Base-by-base conservation (phyloP, 2,329 filamentous ascomycete species). In the Colletotrichum plurivorum region DNA sequence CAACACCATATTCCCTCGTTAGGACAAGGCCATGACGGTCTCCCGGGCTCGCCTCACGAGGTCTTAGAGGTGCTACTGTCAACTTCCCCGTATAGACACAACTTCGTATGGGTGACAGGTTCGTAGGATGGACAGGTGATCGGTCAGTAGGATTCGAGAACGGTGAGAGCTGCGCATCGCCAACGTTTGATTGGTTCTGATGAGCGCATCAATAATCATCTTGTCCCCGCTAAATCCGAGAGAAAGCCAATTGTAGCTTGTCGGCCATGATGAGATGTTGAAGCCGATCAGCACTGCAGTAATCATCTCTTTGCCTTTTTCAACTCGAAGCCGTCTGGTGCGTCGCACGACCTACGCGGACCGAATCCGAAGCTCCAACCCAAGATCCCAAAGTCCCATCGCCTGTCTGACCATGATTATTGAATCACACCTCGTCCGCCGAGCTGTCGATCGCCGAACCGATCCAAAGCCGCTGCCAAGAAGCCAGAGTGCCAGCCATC, bases 381-480 rank as follows among this genome's bases (percentile, higher is more conserved):
- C 31, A 36, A 10, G 3, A 36, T 36, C 31, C 53, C 53, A 36
- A 56, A 56, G 36, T 56, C 20, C 53, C 31, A 56, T 56, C 36
- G 13, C 53, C 31, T 20, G 52, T 36, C 36, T 36, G n/a, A 15
- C 41, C 15, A 13, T 43, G 16, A 15, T n/a, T 43, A 15, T n/a
- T 13, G 16, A 43, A 43, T 7, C 4, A 15, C 41, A n/a, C 13
- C 41, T 43, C 16, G 41, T 43, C 41, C 31, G 31, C 31, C 13
- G 16, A 43, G 41, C 41, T 43, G 31, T 16, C 46, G 5, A 52
- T 52, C 49, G 20, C 18, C 22, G 20, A 52, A 5, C 39, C 39
- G 59, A 22, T 51, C n/a, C 13, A 36, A n/a, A 49, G n/a, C 36
- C 45, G 25, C 8, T 39, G 48, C 48, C 54, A 59, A 59, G 61